phyloP scores from a whole-genome alignment of 2,329 filamentous ascomycete species.

The Colletotrichum tofieldiae region DNA sequence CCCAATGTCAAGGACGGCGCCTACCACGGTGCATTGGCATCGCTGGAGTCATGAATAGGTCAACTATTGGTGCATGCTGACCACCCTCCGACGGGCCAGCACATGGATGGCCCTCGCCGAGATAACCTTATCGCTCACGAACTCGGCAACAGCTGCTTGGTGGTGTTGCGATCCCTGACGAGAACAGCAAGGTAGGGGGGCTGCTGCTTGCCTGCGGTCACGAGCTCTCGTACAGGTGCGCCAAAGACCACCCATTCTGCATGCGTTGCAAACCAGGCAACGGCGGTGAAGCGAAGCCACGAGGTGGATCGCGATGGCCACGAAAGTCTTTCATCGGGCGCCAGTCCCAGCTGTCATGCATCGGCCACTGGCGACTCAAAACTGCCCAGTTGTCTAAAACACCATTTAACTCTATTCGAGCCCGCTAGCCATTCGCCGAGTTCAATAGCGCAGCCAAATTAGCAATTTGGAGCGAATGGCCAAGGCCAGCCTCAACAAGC shows the following conservation, averaged over 20 bases:
- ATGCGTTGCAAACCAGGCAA: neutral
- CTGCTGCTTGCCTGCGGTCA: neutral
- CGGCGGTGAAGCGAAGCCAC: neutral
- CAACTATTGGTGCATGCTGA: conserved; percentile 11
- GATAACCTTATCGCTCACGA: conserved; percentile 18
- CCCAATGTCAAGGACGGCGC: neutral
- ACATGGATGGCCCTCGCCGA: neutral
- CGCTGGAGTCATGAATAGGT: neutral
- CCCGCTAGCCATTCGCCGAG: conserved; percentile 7
- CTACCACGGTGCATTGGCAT: neutral
- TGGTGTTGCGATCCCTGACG: neutral
- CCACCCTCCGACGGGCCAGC: neutral
- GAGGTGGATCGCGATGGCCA: neutral
- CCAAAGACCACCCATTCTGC: neutral
- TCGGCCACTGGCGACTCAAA: conserved; percentile 14
- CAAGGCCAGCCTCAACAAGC: neutral
- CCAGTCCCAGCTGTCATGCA: neutral
- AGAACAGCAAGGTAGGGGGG: neutral
- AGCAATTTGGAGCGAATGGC: conserved; percentile 5
- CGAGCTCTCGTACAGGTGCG: neutral
- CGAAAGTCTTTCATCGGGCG: neutral
- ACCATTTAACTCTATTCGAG: conserved; percentile 25
- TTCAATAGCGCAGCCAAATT: conserved; percentile 32
- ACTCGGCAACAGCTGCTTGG: neutral
- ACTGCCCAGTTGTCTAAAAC: conserved; percentile 11